These are phyloP conservation scores for Hypoxylon rickii DNA, from an alignment of 495 filamentous ascomycete genomes.

Conservation along the genomic window DNA sequence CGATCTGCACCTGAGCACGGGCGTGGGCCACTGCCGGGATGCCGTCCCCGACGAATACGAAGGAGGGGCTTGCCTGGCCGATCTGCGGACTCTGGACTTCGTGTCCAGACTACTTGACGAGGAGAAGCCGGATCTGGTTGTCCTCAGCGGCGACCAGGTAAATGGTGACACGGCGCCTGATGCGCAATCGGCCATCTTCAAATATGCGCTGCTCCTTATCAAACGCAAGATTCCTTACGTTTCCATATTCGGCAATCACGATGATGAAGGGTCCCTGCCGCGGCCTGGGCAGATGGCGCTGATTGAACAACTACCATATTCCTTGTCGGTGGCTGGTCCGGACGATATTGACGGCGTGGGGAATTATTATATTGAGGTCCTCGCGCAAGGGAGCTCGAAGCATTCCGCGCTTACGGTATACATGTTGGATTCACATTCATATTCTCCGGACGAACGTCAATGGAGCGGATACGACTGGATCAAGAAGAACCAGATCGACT, in stretches of 20 bases:
- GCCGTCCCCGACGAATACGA: slow-evolving; percentile 71
- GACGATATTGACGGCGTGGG: slow-evolving; percentile 85
- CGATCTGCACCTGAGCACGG: slow-evolving; percentile 90
- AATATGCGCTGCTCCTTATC: slow-evolving; percentile 84
- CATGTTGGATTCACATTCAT: slow-evolving; percentile 89
- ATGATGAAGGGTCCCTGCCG: slow-evolving; percentile 85
- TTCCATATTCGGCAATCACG: slow-evolving; percentile 95
- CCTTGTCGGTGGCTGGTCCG: slow-evolving; percentile 79
- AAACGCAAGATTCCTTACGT: slow-evolving; percentile 90
- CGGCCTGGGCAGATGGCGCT: slow-evolving; percentile 81
- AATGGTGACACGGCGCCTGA: slow-evolving; percentile 93
- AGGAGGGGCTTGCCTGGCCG: slow-evolving; percentile 84
- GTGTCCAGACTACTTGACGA: slow-evolving; percentile 79
- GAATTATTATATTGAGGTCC: slow-evolving; percentile 92
- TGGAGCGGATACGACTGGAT: slow-evolving; percentile 94
- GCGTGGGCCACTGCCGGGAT: slow-evolving; percentile 82
- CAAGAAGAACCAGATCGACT: slow-evolving; percentile 88
- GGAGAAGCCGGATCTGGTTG: slow-evolving; percentile 88
- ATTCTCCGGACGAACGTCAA: slow-evolving; percentile 85
- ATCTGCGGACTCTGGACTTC: slow-evolving; percentile 90
- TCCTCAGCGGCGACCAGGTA: slow-evolving; percentile 91
- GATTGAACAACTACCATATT: slow-evolving; percentile 85
- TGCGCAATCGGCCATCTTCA: slow-evolving; percentile 89
- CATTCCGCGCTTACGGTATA: slow-evolving; percentile 94
- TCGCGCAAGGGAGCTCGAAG: slow-evolving; percentile 73